These are phyloP conservation scores for Wallacemonas sp. DNA, from an alignment of 208 protist genomes.

Conservation along the genomic window DNA sequence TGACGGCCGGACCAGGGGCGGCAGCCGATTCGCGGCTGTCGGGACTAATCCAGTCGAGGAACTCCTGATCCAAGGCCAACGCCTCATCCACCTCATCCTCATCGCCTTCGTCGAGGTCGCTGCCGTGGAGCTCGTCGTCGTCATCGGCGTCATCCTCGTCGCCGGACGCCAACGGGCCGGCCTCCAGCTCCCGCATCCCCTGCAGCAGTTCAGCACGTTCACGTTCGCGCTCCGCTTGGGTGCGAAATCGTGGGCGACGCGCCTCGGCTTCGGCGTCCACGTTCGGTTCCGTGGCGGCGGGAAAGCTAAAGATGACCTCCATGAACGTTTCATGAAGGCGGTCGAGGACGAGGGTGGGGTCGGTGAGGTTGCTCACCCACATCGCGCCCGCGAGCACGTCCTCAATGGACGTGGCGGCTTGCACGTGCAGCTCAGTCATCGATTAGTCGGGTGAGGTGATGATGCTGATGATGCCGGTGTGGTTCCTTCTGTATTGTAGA, in stretches of 20 bases:
- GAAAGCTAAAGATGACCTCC: constrained; percentile 73
- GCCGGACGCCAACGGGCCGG: constrained; percentile 2
- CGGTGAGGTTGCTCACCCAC: constrained; percentile 68
- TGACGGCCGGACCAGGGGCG: neutral
- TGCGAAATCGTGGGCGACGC: constrained; percentile 32
- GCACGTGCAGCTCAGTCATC: neutral
- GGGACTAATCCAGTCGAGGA: constrained; percentile 74
- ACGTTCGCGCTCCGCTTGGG: constrained; percentile 56
- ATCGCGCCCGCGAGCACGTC: constrained; percentile 51
- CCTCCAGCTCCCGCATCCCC: constrained; percentile 25
- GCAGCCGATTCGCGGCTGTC: constrained; percentile 16
- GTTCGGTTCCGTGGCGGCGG: constrained; percentile 15
- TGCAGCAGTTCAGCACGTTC: constrained; percentile 53
- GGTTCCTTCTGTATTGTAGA: no score
- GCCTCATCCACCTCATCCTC: constrained; percentile 24
- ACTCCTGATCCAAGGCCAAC: constrained; percentile 34
- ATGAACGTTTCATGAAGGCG: constrained; percentile 72
- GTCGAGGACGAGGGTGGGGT: constrained; percentile 60
- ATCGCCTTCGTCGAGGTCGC: constrained; percentile 42
- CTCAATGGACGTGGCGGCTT: constrained; percentile 35
- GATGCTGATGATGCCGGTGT: neutral
- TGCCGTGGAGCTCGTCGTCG: constrained; percentile 26
- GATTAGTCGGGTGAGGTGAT: neutral
- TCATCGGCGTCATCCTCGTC: constrained; percentile 25
- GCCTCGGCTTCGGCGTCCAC: constrained; percentile 15